phyloP scores from a whole-genome alignment of 1,284 basidiomycete genomes.

The Malassezia sympodialis region DNA sequence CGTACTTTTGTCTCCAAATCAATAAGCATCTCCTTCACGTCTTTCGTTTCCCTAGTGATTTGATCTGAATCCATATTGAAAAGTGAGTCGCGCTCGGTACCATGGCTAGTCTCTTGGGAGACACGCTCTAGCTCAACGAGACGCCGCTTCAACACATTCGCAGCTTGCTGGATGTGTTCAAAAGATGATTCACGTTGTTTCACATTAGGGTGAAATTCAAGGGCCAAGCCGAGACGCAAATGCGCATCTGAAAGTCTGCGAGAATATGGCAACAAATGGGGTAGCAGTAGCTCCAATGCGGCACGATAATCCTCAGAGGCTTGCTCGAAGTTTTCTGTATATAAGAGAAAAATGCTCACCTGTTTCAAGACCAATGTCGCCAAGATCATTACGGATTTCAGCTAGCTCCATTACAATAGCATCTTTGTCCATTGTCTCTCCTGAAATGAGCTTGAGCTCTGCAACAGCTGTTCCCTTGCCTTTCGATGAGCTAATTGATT shows the following conservation, averaged over 20 bases:
- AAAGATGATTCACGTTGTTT: slow-evolving; percentile 24
- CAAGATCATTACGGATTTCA: slow-evolving; percentile 45
- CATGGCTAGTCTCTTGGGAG: background rate
- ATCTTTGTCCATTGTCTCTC: slow-evolving; percentile 21
- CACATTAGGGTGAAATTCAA: slow-evolving; percentile 41
- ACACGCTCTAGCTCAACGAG: slow-evolving; percentile 21
- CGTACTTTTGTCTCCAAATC: slow-evolving; percentile 35
- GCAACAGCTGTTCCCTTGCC: background rate
- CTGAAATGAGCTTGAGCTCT: slow-evolving; percentile 28
- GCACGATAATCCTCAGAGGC: slow-evolving; percentile 37
- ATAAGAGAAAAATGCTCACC: slow-evolving; percentile 16
- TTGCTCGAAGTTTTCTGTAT: slow-evolving; percentile 42
- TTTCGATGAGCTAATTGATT: background rate
- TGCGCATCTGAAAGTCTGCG: slow-evolving; percentile 43
- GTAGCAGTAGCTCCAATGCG: slow-evolving; percentile 26
- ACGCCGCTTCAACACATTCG: slow-evolving; percentile 23
- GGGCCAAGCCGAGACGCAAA: slow-evolving; percentile 39
- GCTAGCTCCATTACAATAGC: slow-evolving; percentile 33
- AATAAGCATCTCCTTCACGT: slow-evolving; percentile 33
- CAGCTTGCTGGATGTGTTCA: slow-evolving; percentile 30
- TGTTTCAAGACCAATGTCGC: slow-evolving; percentile 42
- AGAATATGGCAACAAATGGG: slow-evolving; percentile 33
- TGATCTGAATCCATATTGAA: slow-evolving; percentile 20
- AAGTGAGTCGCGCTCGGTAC: slow-evolving; percentile 17
- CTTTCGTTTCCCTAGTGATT: slow-evolving; percentile 26